Conservation (phyloP, 768 basidiomycete species). For the Trametes sanguinea region DNA sequence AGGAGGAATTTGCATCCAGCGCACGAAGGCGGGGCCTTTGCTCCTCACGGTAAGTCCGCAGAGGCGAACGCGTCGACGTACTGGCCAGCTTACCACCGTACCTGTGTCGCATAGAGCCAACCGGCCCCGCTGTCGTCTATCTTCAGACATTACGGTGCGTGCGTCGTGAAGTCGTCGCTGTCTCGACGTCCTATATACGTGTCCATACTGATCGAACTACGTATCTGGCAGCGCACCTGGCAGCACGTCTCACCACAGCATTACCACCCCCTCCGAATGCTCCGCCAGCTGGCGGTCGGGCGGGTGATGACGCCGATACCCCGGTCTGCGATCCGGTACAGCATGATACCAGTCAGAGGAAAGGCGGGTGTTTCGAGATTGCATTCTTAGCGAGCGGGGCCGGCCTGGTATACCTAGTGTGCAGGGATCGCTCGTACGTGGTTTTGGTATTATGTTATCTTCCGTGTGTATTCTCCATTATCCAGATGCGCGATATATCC, state of each 20-base stretch:
- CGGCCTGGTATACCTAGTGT: no score
- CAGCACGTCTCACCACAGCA: slow-evolving; percentile 20
- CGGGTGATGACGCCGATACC: slow-evolving; percentile 19
- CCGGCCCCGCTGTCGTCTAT: slow-evolving; percentile 24
- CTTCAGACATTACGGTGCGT: slow-evolving; percentile 28
- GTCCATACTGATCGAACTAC: no score
- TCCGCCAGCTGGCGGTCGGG: slow-evolving; percentile 22
- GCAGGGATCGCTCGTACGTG: no score
- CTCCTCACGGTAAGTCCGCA: slow-evolving; percentile 10
- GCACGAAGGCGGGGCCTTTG: slow-evolving; percentile 9
- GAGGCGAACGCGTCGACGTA: no score
- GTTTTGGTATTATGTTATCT: no score
- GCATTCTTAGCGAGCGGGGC: no score
- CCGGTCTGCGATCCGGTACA: slow-evolving; percentile 25
- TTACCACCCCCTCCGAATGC: slow-evolving; percentile 23
- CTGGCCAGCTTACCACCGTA: neutral
- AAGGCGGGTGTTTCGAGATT: no score
- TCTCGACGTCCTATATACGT: neutral
- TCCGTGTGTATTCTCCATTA: neutral
- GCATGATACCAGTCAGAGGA: slow-evolving; percentile 20
- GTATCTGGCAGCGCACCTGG: slow-evolving; percentile 16
- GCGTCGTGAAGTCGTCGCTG: neutral
- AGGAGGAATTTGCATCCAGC: slow-evolving; percentile 18
- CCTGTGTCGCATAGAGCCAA: slow-evolving; percentile 10
- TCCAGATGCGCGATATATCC: no score